A percentile compares a stretch with the other conserved stretches of the same genome.
Conservation (phyloP, 257 asterid species). For the Solanum acaule region DNA sequence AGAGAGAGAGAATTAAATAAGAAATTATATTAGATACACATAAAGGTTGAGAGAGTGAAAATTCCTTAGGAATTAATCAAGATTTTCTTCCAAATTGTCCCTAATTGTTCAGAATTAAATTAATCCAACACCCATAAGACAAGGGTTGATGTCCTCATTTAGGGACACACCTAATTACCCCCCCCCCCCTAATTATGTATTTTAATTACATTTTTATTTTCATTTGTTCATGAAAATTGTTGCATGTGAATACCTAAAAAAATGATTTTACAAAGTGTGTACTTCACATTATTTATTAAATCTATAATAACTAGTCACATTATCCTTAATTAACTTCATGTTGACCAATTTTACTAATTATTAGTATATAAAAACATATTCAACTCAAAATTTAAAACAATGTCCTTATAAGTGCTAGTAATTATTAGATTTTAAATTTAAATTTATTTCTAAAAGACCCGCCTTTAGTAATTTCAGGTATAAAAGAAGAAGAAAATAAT, state of each 20-base stretch:
- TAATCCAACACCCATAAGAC: conserved; percentile 26
- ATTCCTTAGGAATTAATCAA: conserved; percentile 7
- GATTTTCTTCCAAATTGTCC: conserved; percentile 31
- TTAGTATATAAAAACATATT: not conserved
- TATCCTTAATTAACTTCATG: not conserved
- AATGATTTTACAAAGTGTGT: not conserved
- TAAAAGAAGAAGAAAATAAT: too few relatives aligned
- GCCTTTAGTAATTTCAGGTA: not conserved
- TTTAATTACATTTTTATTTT: not conserved
- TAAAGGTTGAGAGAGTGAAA: not conserved
- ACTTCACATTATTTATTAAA: not conserved
- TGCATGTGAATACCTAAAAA: not conserved
- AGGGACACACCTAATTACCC: conserved; percentile 21
- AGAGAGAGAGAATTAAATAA: not conserved
- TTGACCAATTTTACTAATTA: not conserved
- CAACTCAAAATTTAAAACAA: not conserved
- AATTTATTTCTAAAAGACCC: not conserved
- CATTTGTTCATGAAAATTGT: not conserved
- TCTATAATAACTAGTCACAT: not conserved
- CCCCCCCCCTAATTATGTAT: not conserved
- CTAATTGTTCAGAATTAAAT: conserved; percentile 15
- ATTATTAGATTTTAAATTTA: not conserved
- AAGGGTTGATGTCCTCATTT: conserved; percentile 42
- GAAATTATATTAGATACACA: not conserved
- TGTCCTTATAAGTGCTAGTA: not conserved